Evolutionary conservation across 352 stramenopile species (phyloP).

Genomic region (Phytopythium litorale): DNA sequence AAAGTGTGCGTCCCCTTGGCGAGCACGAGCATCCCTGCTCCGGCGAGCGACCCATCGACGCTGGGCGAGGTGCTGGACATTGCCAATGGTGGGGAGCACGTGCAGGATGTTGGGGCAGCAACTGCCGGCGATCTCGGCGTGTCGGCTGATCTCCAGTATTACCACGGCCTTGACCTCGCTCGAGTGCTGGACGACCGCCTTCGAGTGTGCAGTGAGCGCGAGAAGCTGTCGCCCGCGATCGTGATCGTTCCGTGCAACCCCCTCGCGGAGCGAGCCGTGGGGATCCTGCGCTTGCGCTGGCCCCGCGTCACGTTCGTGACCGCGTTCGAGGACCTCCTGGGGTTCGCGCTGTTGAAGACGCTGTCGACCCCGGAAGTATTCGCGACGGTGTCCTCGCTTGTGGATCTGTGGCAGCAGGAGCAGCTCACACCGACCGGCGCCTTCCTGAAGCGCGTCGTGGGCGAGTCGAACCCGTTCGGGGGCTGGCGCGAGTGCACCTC

Average conservation of each 20-base stretch:
- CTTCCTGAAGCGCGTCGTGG: conserved; percentile 12
- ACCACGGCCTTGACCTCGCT: conserved; percentile 54
- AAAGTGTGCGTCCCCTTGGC: conserved; percentile 27
- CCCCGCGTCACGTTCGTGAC: conserved; percentile 34
- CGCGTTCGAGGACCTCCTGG: conserved; percentile 44
- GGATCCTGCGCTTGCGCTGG: conserved; percentile 35
- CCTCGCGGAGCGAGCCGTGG: conserved; percentile 29
- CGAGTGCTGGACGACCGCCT: conserved; percentile 41
- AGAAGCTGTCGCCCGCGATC: conserved; percentile 33
- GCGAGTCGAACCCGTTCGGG: conserved; percentile 21
- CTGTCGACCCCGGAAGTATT: conserved; percentile 33
- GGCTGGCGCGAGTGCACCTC: conserved; percentile 27
- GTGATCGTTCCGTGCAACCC: conserved; percentile 41
- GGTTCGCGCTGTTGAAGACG: conserved; percentile 39
- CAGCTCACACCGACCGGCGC: conserved; percentile 17
- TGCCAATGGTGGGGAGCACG: neutral
- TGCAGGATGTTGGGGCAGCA: neutral
- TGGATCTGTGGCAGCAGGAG: conserved; percentile 27
- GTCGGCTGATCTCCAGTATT: conserved; percentile 14
- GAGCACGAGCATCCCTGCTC: conserved; percentile 3
- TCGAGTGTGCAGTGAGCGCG: conserved; percentile 17
- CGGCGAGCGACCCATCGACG: conserved; percentile 1
- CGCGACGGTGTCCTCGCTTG: conserved; percentile 26
- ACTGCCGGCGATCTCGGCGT: no score
- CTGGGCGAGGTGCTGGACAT: neutral